These are phyloP conservation scores for Mucor lusitanicus DNA, from an alignment of 371 early-diverging fungal genomes.

Conservation along the genomic window DNA sequence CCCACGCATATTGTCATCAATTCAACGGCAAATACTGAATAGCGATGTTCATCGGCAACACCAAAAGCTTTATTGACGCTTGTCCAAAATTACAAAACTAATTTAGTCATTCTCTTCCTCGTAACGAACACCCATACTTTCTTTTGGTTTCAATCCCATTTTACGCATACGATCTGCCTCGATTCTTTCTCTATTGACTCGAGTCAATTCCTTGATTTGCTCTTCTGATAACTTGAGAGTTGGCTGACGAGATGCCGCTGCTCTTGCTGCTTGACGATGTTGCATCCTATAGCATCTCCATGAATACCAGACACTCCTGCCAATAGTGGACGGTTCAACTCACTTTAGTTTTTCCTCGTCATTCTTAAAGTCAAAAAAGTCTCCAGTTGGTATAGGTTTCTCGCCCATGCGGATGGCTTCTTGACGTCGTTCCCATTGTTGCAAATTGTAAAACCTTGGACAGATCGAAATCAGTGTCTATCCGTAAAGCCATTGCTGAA, in stretches of 20 bases:
- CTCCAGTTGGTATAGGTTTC: constrained; percentile 15
- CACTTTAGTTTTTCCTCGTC: constrained; percentile 50
- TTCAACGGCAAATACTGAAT: no score
- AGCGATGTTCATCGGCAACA: no score
- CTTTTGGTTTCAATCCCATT: constrained; percentile 59
- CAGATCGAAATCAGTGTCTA: constrained; percentile 16
- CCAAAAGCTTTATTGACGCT: no score
- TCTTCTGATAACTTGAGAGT: constrained; percentile 48
- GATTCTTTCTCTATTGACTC: constrained; percentile 67
- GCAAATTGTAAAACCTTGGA: constrained; percentile 58
- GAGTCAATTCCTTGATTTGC: constrained; percentile 64
- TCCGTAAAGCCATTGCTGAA: constrained; percentile 19
- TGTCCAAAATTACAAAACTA: no score
- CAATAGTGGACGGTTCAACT: not conserved
- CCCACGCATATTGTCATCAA: no score
- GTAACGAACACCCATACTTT: constrained; percentile 54
- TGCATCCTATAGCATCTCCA: constrained; percentile 19
- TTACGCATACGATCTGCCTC: constrained; percentile 69
- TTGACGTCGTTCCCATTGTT: constrained; percentile 63
- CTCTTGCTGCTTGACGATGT: constrained; percentile 27
- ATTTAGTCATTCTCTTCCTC: constrained; percentile 34
- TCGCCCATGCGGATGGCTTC: constrained; percentile 61
- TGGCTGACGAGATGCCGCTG: constrained; percentile 31
- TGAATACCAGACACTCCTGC: not conserved
- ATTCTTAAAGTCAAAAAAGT: constrained; percentile 31